phyloP scores from a whole-genome alignment of 2,329 filamentous ascomycete species.

The Ilyonectria robusta region DNA sequence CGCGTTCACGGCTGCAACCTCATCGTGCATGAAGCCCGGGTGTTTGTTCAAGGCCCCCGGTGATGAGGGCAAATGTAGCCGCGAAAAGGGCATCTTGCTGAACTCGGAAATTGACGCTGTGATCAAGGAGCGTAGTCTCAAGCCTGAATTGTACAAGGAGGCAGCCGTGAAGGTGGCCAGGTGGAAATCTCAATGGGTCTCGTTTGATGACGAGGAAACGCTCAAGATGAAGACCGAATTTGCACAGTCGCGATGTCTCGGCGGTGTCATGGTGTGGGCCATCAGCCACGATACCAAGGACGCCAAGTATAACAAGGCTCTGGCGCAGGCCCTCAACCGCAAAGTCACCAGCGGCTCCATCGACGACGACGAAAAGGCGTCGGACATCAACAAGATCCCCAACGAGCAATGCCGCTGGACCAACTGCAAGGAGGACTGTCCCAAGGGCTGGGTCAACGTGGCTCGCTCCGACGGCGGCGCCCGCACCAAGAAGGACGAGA shows the following conservation, averaged over 20 bases:
- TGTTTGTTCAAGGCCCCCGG: conserved; percentile 9
- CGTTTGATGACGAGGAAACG: conserved; percentile 27
- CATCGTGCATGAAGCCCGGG: conserved; percentile 13
- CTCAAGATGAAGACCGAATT: conserved; percentile 24
- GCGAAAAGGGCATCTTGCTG: conserved; percentile 10
- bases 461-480: conserved; percentile 7
- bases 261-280: conserved; percentile 36
- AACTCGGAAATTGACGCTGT: conserved; percentile 23
- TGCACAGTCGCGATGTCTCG: conserved; percentile 16
- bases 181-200: conserved; percentile 17
- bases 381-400: background rate
- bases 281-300: conserved; percentile 30
- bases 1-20: conserved; percentile 26
- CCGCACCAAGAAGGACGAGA: conserved; percentile 17
- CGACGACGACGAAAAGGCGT: conserved; percentile 11
- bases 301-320: conserved; percentile 21
- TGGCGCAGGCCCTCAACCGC: background rate
- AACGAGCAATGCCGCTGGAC: conserved; percentile 28
- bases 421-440: conserved; percentile 30
- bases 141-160: conserved; percentile 9
- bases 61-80: conserved; percentile 16
- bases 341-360: background rate
- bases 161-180: conserved; percentile 21
- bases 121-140: background rate
- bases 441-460: conserved; percentile 24